Conservation (phyloP, 148 eudicot species). For the Rhododendron williamsianum region DNA sequence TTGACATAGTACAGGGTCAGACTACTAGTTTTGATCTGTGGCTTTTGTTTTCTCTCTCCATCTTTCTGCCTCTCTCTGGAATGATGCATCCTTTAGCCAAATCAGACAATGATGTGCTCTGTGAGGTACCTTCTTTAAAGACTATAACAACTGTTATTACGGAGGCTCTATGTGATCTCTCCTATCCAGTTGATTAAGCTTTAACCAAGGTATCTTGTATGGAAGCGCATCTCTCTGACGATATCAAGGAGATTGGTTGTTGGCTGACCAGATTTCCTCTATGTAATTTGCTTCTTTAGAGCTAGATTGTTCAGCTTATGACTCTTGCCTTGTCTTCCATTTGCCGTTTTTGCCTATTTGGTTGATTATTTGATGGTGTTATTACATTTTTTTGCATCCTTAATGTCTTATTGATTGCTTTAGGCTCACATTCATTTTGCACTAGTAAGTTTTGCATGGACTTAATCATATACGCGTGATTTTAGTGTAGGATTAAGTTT, state of each 20-base stretch:
- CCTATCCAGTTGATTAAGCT: conserved; percentile 18
- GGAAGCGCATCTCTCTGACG: conserved; percentile 31
- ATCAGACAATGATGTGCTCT: conserved; percentile 41
- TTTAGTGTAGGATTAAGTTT: neutral
- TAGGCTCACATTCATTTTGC: neutral
- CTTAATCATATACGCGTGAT: neutral
- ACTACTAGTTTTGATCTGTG: neutral
- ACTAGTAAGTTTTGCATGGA: neutral
- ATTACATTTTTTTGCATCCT: neutral
- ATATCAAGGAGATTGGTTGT: conserved; percentile 30
- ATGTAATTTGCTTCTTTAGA: neutral
- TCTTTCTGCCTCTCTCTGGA: conserved; percentile 16
- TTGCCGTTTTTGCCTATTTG: neutral
- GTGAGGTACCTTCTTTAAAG: conserved; percentile 15
- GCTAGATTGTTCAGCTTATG: neutral
- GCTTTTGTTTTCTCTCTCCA: neutral
- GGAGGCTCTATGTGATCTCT: conserved; percentile 7
- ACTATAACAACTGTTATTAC: neutral
- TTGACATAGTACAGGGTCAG: neutral
- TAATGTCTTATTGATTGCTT: neutral
- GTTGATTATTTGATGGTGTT: neutral
- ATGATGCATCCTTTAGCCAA: conserved; percentile 40
- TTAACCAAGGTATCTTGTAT: conserved; percentile 18
- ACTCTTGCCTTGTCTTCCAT: neutral
- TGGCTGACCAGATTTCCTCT: conserved; percentile 28